Evolutionary conservation across 2,329 filamentous ascomycete genomes (phyloP).

Genomic region (Aureobasidium subglaciale): DNA sequence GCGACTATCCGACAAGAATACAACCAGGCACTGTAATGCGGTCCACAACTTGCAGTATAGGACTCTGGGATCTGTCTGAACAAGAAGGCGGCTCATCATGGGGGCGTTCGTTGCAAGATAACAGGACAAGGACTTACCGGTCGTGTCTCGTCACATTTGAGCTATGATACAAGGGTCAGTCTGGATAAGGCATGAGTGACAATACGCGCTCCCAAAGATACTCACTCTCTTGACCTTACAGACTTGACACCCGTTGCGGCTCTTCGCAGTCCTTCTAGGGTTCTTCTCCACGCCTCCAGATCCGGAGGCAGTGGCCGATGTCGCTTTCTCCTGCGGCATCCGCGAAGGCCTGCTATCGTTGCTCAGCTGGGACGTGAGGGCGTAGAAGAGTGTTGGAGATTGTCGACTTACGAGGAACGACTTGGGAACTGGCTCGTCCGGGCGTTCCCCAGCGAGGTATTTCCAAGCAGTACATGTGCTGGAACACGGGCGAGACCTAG

Average conservation of each 20-base stretch:
- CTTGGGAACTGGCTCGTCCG: not conserved
- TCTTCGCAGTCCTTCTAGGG: slow-evolving; percentile 10
- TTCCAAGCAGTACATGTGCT: not conserved
- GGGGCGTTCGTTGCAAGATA: not conserved
- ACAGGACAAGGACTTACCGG: slow-evolving; percentile 19
- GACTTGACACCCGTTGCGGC: slow-evolving; percentile 14
- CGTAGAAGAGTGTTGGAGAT: not conserved
- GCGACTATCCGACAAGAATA: too few relatives aligned
- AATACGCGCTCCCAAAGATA: not conserved
- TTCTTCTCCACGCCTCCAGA: slow-evolving; percentile 14
- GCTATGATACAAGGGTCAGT: slow-evolving; percentile 2
- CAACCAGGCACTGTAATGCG: not conserved
- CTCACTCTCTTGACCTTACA: slow-evolving; percentile 15
- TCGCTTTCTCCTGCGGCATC: not conserved
- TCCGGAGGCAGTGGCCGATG: slow-evolving; percentile 7
- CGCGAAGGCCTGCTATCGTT: not conserved
- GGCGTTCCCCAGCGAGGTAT: not conserved
- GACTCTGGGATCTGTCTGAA: too few relatives aligned
- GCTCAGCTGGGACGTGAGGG: not conserved
- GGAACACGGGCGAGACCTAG: not conserved
- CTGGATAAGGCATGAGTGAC: not conserved
- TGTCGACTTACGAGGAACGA: not conserved
- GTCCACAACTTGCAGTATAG: too few relatives aligned
- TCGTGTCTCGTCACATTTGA: slow-evolving; percentile 40
- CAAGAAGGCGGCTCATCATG: not conserved